phyloP scores from a whole-genome alignment of 1,284 basidiomycete genomes.

The Puccinia novopanici region DNA sequence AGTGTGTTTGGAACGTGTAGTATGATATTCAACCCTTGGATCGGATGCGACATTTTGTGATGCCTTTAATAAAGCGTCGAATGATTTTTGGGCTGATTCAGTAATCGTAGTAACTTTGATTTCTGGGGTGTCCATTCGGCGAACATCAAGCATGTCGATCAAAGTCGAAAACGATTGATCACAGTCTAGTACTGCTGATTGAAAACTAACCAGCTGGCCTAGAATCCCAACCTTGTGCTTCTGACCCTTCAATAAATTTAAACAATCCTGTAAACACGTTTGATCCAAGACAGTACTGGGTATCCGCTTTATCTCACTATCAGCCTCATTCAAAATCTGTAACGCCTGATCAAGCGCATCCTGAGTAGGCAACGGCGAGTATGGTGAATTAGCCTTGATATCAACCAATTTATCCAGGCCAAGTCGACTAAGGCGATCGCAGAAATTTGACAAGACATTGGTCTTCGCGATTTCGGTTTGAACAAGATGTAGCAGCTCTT shows the following conservation, averaged over 20 bases:
- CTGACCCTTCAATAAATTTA: slow-evolving; percentile 6
- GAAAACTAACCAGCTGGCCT: slow-evolving; percentile 10
- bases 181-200: slow-evolving; percentile 8
- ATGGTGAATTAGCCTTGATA: background rate
- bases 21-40: slow-evolving; percentile 35
- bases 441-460: slow-evolving; percentile 11
- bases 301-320: slow-evolving; percentile 2
- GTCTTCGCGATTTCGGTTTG: slow-evolving; percentile 14
- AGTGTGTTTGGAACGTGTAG: slow-evolving; percentile 28
- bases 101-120: background rate
- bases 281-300: slow-evolving; percentile 5
- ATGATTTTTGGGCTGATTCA: background rate
- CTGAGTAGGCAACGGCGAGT: slow-evolving; percentile 36
- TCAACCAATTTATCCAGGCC: slow-evolving; percentile 38
- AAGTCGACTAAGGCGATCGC: slow-evolving; percentile 15
- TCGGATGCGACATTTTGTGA: slow-evolving; percentile 3
- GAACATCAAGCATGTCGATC: slow-evolving; percentile 31
- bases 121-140: slow-evolving; percentile 16
- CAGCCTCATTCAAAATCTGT: slow-evolving; percentile 10
- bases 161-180: slow-evolving; percentile 41
- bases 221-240: background rate
- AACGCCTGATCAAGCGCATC: background rate
- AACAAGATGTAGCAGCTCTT: slow-evolving; percentile 8
- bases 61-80: slow-evolving; percentile 23
- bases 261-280: background rate